A percentile compares a stretch with the other conserved stretches of the same genome.
Conservation (phyloP, 164 flowering plant genomes). For the Buxus sempervirens region DNA sequence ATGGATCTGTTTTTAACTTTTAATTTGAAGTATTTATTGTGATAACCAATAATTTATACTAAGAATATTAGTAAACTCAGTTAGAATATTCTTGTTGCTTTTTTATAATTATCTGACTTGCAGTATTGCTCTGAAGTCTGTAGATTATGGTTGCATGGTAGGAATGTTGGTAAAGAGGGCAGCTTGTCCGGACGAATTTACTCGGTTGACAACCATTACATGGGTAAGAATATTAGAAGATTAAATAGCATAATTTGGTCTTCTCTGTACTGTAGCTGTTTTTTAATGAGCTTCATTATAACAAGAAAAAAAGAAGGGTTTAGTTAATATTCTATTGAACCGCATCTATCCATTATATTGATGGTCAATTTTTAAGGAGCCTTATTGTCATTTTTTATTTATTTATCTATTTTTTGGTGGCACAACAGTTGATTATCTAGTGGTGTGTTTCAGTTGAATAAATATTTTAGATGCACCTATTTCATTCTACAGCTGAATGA, state of each 20-base stretch:
- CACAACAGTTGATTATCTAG: not conserved
- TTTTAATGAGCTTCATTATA: not conserved
- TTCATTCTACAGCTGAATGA: conserved; percentile 72
- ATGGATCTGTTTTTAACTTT: not conserved
- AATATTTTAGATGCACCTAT: not conserved
- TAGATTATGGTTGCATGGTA: conserved; percentile 99
- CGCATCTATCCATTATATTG: not conserved
- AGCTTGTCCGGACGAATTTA: conserved; percentile 81
- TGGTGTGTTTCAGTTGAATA: not conserved
- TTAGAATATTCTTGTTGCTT: conserved; percentile 21
- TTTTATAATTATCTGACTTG: conserved; percentile 42
- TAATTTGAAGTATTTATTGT: no score
- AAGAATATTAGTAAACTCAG: no score
- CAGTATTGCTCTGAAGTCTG: conserved; percentile 85
- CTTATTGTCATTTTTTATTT: no score
- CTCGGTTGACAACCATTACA: conserved; percentile 85
- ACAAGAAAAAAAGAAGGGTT: no score
- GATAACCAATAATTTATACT: not conserved
- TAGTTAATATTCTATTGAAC: conserved; percentile 1
- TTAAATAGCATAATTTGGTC: not conserved
- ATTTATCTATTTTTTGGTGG: no score
- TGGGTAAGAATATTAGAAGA: conserved; percentile 57
- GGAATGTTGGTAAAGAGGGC: conserved; percentile 97
- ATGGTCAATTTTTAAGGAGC: not conserved
- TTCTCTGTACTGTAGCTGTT: not conserved